Evolutionary conservation across 1,139 yeast species (phyloP).

Genomic region (Yamadazyma siamensis): DNA sequence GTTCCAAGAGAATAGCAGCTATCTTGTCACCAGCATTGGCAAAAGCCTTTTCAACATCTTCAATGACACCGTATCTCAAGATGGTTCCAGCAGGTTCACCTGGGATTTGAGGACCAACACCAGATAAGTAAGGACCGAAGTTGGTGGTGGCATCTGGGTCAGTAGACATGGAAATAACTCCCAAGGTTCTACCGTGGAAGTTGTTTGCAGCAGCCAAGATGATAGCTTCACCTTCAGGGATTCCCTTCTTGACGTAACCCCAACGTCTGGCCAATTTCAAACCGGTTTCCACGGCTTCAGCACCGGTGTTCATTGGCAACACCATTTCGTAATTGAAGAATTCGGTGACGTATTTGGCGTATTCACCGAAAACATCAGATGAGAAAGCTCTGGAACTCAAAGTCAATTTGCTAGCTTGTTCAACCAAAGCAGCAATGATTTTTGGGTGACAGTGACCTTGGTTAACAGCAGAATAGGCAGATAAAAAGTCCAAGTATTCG

Average conservation of each 20-base stretch:
- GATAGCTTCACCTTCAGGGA: constrained; percentile 79
- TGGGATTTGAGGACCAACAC: constrained; percentile 81
- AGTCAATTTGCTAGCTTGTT: constrained; percentile 83
- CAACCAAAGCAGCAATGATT: constrained; percentile 78
- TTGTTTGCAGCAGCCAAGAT: constrained; percentile 83
- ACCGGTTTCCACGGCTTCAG: constrained; percentile 97
- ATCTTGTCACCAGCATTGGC: constrained; percentile 83
- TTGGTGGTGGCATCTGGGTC: constrained; percentile 88
- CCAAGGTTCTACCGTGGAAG: constrained; percentile 96
- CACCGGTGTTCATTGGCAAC: constrained; percentile 98
- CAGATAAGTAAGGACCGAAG: constrained; percentile 86
- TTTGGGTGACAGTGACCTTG: constrained; percentile 98
- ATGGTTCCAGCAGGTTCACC: constrained; percentile 50
- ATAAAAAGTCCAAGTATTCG: constrained; percentile 80
- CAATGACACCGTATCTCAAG: constrained; percentile 78
- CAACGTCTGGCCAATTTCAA: constrained; percentile 93
- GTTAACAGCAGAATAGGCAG: constrained; percentile 95
- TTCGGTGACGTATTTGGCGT: constrained; percentile 86
- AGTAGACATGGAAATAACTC: constrained; percentile 93
- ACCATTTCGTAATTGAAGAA: constrained; percentile 90
- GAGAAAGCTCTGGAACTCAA: constrained; percentile 92
- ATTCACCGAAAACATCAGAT: constrained; percentile 81
- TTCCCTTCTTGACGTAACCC: constrained; percentile 90
- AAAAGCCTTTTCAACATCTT: constrained; percentile 82
- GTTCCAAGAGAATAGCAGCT: constrained; percentile 90